Percentiles rank a stretch among this genome's conserved stretches.
Evolutionary conservation across 352 stramenopile species (phyloP).

Genomic region (Pythium plurisporium): DNA sequence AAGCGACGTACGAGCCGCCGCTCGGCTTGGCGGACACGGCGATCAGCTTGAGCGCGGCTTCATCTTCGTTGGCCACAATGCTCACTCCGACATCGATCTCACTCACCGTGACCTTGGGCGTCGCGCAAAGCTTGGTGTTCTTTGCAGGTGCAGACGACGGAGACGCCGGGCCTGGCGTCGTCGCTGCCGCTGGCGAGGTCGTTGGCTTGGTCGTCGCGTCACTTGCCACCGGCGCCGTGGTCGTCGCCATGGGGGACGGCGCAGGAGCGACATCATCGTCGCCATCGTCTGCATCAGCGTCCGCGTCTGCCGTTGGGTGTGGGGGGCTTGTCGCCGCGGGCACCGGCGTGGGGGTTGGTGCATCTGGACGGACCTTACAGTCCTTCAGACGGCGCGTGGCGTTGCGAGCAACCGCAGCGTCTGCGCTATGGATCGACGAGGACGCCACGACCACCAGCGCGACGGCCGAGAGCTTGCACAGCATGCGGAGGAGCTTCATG

Average conservation of each 20-base stretch:
- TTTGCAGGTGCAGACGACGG: slow-evolving; percentile 6
- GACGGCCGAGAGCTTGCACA: slow-evolving; percentile 16
- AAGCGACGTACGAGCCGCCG: slow-evolving; percentile 42
- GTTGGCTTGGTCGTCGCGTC: neutral
- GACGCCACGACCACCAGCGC: slow-evolving; percentile 9
- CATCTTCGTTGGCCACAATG: slow-evolving; percentile 43
- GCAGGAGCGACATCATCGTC: slow-evolving; percentile 1
- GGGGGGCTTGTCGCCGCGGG: slow-evolving; percentile 13
- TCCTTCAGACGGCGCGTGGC: slow-evolving; percentile 12
- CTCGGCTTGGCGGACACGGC: slow-evolving; percentile 39
- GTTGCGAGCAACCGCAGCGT: neutral
- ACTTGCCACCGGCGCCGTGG: neutral
- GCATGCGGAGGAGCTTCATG: slow-evolving; percentile 13
- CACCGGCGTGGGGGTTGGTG: slow-evolving; percentile 1
- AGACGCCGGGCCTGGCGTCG: neutral
- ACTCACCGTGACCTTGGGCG: slow-evolving; percentile 33
- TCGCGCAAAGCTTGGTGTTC: slow-evolving; percentile 38
- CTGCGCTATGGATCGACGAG: neutral
- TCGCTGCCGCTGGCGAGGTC: slow-evolving; percentile 6
- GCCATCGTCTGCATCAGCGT: neutral
- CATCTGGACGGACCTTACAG: slow-evolving; percentile 7
- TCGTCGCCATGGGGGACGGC: neutral
- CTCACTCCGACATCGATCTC: slow-evolving; percentile 35
- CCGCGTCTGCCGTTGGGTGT: slow-evolving; percentile 6
- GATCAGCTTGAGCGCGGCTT: slow-evolving; percentile 42